Conservation (phyloP, 2,329 filamentous ascomycete genomes). For the Trichoderma endophyticum region DNA sequence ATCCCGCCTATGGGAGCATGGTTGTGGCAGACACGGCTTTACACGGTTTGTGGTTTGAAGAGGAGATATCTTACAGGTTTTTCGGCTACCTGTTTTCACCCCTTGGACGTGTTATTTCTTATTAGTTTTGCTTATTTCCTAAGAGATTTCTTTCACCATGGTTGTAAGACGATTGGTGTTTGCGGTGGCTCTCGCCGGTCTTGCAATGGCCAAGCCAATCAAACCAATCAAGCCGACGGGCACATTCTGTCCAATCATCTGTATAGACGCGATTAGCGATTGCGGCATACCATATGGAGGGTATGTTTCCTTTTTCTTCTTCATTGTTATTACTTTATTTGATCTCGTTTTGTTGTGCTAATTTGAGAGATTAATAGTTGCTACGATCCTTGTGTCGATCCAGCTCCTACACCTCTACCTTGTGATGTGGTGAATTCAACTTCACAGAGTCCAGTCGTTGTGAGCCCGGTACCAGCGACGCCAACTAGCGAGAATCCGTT, state of each 20-base stretch:
- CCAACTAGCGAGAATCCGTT: not conserved
- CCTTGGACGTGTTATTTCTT: not conserved
- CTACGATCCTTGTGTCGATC: conserved; percentile 30
- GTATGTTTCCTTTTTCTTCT: conserved; percentile 22
- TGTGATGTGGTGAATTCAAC: conserved; percentile 4
- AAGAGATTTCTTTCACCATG: not conserved
- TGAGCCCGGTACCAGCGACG: not conserved
- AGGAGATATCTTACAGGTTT: not conserved
- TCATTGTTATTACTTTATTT: not conserved
- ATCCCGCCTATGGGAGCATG: not conserved
- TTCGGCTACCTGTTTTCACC: not conserved
- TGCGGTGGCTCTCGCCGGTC: not conserved
- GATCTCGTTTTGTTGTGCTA: not conserved
- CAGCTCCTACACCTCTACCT: conserved; percentile 24
- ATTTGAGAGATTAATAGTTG: conserved; percentile 24
- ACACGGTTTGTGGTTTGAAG: not conserved
- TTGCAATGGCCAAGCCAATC: not conserved
- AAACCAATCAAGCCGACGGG: not conserved
- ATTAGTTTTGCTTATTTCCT: not conserved
- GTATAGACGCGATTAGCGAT: conserved; percentile 29
- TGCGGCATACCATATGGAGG: conserved; percentile 29
- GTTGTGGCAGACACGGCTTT: not conserved
- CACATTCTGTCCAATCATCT: conserved; percentile 21
- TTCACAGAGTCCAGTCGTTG: not conserved
- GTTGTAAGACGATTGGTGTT: not conserved